Conservation (phyloP, 257 asterid species). For the Solanum habrochaites region DNA sequence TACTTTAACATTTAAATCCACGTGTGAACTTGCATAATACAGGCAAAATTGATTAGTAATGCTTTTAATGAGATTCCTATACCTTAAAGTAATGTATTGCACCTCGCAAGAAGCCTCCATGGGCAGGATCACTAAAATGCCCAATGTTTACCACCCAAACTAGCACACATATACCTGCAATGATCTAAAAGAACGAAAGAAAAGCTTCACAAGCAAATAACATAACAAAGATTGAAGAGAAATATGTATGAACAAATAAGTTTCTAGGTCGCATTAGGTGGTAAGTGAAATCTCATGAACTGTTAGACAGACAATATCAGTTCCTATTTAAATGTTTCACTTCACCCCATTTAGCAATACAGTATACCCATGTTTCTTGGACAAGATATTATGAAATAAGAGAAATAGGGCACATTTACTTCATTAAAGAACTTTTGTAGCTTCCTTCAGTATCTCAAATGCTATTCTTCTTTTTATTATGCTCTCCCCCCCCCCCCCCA, state of each 20-base stretch:
- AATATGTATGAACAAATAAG: not conserved
- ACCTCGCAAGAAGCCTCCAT: conserved; percentile 91
- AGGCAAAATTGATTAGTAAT: not conserved
- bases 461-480: not conserved
- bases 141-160: conserved; percentile 99
- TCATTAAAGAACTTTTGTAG: not conserved
- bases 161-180: conserved; percentile 92
- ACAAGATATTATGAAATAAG: not conserved
- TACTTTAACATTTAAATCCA: not conserved
- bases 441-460: not conserved
- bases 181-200: conserved; percentile 56
- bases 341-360: not conserved
- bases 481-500: too few relatives aligned
- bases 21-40: not conserved
- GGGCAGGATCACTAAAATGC: conserved; percentile 94
- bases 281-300: not conserved
- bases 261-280: not conserved
- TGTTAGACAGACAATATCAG: not conserved
- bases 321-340: not conserved
- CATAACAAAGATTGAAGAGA: not conserved
- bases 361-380: not conserved
- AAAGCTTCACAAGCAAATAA: conserved; percentile 10
- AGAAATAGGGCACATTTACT: not conserved
- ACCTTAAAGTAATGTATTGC: conserved; percentile 99
- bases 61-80: not conserved